These are phyloP conservation scores for Cutaneotrichosporon curvatum DNA, from an alignment of 1,284 basidiomycete species.

Conservation along the genomic window DNA sequence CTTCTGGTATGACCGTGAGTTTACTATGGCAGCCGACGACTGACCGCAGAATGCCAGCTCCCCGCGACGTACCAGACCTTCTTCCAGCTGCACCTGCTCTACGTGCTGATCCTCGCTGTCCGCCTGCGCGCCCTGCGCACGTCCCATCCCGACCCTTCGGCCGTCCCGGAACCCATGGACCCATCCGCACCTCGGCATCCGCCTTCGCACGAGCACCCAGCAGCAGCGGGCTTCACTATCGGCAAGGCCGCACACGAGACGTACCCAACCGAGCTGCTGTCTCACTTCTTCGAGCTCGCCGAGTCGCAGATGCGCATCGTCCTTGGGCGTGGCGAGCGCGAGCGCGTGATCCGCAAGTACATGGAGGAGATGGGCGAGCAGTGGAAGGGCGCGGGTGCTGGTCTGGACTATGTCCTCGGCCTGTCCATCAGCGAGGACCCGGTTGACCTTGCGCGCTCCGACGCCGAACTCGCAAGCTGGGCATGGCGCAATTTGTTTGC, in stretches of 20 bases:
- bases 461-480: constrained; percentile 74
- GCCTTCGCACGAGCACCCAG: constrained; percentile 1
- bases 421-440: constrained; percentile 20
- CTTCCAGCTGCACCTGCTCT: constrained; percentile 91
- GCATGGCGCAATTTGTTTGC: constrained; percentile 84
- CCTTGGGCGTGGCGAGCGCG: constrained; percentile 62
- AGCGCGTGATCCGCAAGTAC: constrained; percentile 75
- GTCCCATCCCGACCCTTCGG: constrained; percentile 51
- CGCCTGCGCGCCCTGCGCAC: constrained; percentile 70
- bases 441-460: constrained; percentile 40
- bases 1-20: constrained; percentile 48
- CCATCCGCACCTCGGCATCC: constrained; percentile 15
- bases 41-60: constrained; percentile 65
- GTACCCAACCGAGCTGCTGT: constrained; percentile 60
- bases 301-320: constrained; percentile 83
- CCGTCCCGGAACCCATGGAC: constrained; percentile 29
- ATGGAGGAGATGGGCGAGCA: constrained; percentile 87
- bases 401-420: constrained; percentile 64
- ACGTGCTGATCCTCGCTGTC: constrained; percentile 83
- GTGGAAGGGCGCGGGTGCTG: constrained; percentile 75
- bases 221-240: constrained; percentile 8
- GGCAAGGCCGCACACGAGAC: constrained; percentile 29
- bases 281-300: constrained; percentile 93
- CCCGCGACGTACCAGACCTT: constrained; percentile 95
- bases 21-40: background rate